Percentiles rank a stretch among this genome's conserved stretches.
These are phyloP conservation scores for Boletus calvinii DNA, from an alignment of 1,284 basidiomycete genomes.

Conservation along the genomic window DNA sequence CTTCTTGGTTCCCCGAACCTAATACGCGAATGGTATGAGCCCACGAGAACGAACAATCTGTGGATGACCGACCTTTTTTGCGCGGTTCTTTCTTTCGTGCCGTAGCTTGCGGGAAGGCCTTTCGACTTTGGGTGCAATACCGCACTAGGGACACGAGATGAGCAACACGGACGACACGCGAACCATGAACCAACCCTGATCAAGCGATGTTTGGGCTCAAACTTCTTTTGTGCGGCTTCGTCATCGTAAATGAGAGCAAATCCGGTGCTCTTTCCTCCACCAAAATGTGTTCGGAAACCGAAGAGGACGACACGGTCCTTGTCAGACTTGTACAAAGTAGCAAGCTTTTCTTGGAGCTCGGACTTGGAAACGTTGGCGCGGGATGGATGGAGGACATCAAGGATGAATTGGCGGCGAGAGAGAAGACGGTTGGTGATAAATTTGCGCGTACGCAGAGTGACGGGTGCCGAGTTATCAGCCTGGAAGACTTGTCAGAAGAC, in stretches of 20 bases:
- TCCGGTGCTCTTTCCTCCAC: constrained; percentile 97
- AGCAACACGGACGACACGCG: constrained; percentile 4
- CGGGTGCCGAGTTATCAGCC: constrained; percentile 85
- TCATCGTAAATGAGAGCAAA: constrained; percentile 99
- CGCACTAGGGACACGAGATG: constrained; percentile 55
- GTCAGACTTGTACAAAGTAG: constrained; percentile 74
- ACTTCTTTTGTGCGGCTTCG: constrained; percentile 92
- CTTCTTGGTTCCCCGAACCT: constrained; percentile 94
- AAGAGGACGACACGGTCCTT: constrained; percentile 78
- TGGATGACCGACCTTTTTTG: constrained; percentile 78
- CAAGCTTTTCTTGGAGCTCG: constrained; percentile 94
- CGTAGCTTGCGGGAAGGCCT: constrained; percentile 96
- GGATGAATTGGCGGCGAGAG: constrained; percentile 88
- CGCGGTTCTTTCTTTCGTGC: constrained; percentile 99
- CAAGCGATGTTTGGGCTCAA: constrained; percentile 96
- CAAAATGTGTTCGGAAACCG: constrained; percentile 90
- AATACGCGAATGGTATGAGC: constrained; percentile 11
- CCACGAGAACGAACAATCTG: neutral
- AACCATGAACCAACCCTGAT: constrained; percentile 70
- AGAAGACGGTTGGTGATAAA: constrained; percentile 99
- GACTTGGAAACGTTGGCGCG: constrained; percentile 93
- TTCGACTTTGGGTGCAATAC: constrained; percentile 81
- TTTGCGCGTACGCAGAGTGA: constrained; percentile 98
- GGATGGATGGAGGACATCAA: constrained; percentile 95
- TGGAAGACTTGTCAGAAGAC: constrained; percentile 31